These are phyloP conservation scores for Phytophthora tubulina DNA, from an alignment of 352 stramenopile genomes.

Conservation along the genomic window DNA sequence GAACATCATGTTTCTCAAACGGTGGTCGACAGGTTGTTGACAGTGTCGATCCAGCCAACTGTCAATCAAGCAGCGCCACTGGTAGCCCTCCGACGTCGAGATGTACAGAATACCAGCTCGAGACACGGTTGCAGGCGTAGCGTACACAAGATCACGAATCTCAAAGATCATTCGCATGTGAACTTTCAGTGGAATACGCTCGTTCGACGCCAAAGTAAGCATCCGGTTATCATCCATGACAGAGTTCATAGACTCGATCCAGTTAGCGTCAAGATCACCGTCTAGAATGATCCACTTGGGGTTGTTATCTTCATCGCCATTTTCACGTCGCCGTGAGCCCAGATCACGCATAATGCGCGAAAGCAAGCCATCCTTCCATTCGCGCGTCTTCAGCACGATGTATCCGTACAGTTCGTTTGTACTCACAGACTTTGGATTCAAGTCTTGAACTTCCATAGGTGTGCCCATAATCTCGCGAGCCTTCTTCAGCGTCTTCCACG, in stretches of 20 bases:
- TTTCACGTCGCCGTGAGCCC: slow-evolving; percentile 90
- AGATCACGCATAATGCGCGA: slow-evolving; percentile 97
- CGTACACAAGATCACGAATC: slow-evolving; percentile 96
- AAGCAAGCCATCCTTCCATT: slow-evolving; percentile 97
- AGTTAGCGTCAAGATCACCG: slow-evolving; percentile 97
- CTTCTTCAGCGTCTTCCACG: slow-evolving; percentile 94
- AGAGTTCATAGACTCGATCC: slow-evolving; percentile 98
- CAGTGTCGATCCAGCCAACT: slow-evolving; percentile 91
- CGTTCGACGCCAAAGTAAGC: slow-evolving; percentile 96
- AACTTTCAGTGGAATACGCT: slow-evolving; percentile 96
- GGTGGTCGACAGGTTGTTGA: slow-evolving; percentile 69
- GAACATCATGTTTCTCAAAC: slow-evolving; percentile 81
- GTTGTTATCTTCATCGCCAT: slow-evolving; percentile 91
- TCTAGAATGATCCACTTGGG: slow-evolving; percentile 98
- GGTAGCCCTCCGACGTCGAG: slow-evolving; percentile 94
- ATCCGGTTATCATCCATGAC: slow-evolving; percentile 98
- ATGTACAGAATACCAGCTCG: slow-evolving; percentile 97
- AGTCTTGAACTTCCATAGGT: slow-evolving; percentile 91
- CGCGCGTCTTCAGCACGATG: slow-evolving; percentile 94
- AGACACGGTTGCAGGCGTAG: slow-evolving; percentile 95
- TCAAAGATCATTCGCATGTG: slow-evolving; percentile 99
- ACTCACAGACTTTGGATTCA: slow-evolving; percentile 97
- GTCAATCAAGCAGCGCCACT: slow-evolving; percentile 96
- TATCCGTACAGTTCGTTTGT: slow-evolving; percentile 97
- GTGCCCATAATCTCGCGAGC: slow-evolving; percentile 90